Base-by-base conservation (phyloP, 1,284 basidiomycete genomes). In the Tylopilus orsonianus region DNA sequence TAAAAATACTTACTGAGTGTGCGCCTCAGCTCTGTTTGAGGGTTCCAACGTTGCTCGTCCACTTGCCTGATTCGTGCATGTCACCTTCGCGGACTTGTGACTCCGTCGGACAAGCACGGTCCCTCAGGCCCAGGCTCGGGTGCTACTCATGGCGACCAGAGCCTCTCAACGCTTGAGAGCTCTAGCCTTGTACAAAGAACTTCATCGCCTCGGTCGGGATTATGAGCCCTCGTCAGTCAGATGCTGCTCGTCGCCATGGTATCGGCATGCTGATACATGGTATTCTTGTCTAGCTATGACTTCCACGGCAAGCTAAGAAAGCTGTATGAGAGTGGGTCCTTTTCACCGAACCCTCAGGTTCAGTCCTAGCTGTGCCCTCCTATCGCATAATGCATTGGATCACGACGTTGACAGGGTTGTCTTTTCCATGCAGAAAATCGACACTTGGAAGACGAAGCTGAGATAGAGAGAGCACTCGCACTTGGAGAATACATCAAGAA, bases 401-500 rank as follows among this genome's bases (percentile, higher is more conserved):
- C 20, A 23, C 14, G 18, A 41, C 29, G 18, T 37, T 46, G 16
- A 52, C 46, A 38, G 27, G 39, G 32, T 51, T 44, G 16, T 19
- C 41, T 27, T 24, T 8, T 23, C 20, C 8, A 8, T 1, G 12
- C 61, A 93, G 91, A 87, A 67, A 91, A 93, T 63, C 77, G 79
- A 52, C 66, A 78, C 56, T 69, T 91, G 49, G 84, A 77, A 9
- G 81, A 90, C 62, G 77, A 78, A 30, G 76, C 78, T 33, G 84
- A 90, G 55, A 87, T 94, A 47, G 86, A 92, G 69, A 83, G 79
- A 53, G 89, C 90, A 3, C 72, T 93, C 42, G 81, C 80, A 48
- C 71, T 93, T 32, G 90, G 84, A 8, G 90, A 93, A 67, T 93
- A 91, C 60, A 93, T 95, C 65, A 91, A 88, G 70, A 91, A 90